Percentiles rank a stretch among this genome's conserved stretches.
phyloP scores from a whole-genome alignment of 305 asterid genomes.

The Withania somnifera region DNA sequence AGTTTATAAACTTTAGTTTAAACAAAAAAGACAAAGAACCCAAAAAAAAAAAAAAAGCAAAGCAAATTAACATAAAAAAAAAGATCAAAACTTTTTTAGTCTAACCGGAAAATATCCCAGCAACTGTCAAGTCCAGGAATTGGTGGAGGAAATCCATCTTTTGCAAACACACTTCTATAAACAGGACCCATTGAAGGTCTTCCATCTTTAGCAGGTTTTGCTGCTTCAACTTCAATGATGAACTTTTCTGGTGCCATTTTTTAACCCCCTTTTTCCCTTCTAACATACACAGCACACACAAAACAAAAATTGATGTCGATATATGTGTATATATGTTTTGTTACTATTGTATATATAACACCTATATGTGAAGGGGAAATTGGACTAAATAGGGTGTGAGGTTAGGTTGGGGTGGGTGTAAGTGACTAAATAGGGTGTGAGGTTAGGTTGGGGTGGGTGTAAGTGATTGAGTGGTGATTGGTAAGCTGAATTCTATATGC shows the following conservation, averaged over 20 bases:
- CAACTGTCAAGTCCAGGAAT: conserved; percentile 69
- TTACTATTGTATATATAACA: neutral
- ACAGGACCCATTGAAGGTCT: conserved; percentile 84
- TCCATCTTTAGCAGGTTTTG: conserved; percentile 50
- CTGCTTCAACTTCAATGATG: conserved; percentile 63
- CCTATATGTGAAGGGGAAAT: neutral
- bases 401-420: too few species aligned
- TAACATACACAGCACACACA: neutral
- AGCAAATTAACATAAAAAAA: neutral
- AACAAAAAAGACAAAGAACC: neutral
- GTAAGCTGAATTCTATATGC: neutral
- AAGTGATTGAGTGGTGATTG: neutral
- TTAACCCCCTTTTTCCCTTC: conserved; percentile 3
- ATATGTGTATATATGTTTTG: neutral
- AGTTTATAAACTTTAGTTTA: neutral
- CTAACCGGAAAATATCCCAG: conserved; percentile 94
- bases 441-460: neutral
- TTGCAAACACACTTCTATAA: conserved; percentile 66
- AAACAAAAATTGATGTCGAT: neutral
- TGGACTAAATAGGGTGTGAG: neutral
- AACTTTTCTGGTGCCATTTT: conserved; percentile 40
- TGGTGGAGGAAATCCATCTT: conserved; percentile 78
- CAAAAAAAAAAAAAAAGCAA: neutral
- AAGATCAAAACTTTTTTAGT: neutral
- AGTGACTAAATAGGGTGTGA: neutral